These are phyloP conservation scores for Saccharomyces paradoxus DNA, from an alignment of 805 yeast species.

Conservation along the genomic window DNA sequence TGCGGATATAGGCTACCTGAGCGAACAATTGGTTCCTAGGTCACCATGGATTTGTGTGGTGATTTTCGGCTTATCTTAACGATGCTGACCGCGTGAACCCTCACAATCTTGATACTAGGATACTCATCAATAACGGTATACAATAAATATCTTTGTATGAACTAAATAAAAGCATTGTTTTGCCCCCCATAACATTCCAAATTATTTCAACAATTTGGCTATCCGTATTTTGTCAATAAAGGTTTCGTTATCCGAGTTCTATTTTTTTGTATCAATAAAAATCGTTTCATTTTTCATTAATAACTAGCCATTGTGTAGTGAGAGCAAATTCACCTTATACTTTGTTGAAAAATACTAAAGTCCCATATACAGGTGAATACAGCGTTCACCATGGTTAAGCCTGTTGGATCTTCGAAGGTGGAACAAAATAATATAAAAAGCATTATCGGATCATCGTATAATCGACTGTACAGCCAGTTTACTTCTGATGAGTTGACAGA, in stretches of 20 bases:
- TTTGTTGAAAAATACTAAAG: background rate
- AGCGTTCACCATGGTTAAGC: background rate
- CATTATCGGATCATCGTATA: slow-evolving; percentile 54
- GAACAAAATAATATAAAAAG: slow-evolving; percentile 28
- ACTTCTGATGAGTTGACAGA: slow-evolving; percentile 43
- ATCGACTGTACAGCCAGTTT: slow-evolving; percentile 45
- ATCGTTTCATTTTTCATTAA: background rate
- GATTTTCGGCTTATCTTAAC: background rate
- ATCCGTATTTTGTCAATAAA: background rate
- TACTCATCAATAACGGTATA: background rate
- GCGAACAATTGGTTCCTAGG: background rate
- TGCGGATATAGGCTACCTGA: background rate
- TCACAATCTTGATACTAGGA: background rate
- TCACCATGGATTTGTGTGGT: background rate
- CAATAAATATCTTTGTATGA: background rate
- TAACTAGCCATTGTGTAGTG: background rate
- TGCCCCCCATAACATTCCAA: background rate
- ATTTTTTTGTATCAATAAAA: background rate
- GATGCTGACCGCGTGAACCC: background rate
- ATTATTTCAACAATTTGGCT: background rate
- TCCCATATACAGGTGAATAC: background rate
- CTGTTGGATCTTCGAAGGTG: slow-evolving; percentile 13
- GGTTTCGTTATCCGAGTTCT: background rate
- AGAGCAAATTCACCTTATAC: background rate
- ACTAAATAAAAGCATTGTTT: background rate